These are phyloP conservation scores for Yarrowia keelungensis DNA, from an alignment of 805 yeast species.

Conservation along the genomic window DNA sequence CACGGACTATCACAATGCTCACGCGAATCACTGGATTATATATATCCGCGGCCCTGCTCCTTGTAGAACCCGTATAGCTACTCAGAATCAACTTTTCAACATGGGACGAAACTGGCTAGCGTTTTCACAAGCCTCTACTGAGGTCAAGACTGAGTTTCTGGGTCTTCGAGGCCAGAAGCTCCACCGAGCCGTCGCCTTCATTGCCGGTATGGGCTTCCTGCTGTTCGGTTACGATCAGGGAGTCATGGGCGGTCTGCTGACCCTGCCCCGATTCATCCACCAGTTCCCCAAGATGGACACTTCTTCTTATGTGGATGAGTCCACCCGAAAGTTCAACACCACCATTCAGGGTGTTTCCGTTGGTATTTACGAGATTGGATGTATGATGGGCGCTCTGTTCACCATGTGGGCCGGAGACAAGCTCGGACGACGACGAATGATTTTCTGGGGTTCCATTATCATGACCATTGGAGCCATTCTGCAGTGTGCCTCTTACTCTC, in stretches of 20 bases:
- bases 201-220: slow-evolving; percentile 49
- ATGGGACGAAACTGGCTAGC: slow-evolving; percentile 29
- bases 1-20: slow-evolving; percentile 14
- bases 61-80: neutral
- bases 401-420: slow-evolving; percentile 59
- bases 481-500: slow-evolving; percentile 51
- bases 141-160: slow-evolving; percentile 39
- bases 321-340: slow-evolving; percentile 33
- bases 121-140: slow-evolving; percentile 21
- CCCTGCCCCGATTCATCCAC: slow-evolving; percentile 53
- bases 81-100: slow-evolving; percentile 7
- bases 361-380: slow-evolving; percentile 57
- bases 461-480: slow-evolving; percentile 59
- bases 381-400: slow-evolving; percentile 57
- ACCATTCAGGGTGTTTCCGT: slow-evolving; percentile 43
- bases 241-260: slow-evolving; percentile 77
- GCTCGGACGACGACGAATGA: slow-evolving; percentile 58
- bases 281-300: slow-evolving; percentile 43
- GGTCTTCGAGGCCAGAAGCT: slow-evolving; percentile 42
- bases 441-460: slow-evolving; percentile 57
- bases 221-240: slow-evolving; percentile 78
- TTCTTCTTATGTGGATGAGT: slow-evolving; percentile 9
- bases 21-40: slow-evolving; percentile 7
- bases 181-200: slow-evolving; percentile 42
- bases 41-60: neutral